Percentiles rank a stretch among this genome's conserved stretches.
phyloP scores from a whole-genome alignment of 2,329 filamentous ascomycete species.

The Acarospora socialis region DNA sequence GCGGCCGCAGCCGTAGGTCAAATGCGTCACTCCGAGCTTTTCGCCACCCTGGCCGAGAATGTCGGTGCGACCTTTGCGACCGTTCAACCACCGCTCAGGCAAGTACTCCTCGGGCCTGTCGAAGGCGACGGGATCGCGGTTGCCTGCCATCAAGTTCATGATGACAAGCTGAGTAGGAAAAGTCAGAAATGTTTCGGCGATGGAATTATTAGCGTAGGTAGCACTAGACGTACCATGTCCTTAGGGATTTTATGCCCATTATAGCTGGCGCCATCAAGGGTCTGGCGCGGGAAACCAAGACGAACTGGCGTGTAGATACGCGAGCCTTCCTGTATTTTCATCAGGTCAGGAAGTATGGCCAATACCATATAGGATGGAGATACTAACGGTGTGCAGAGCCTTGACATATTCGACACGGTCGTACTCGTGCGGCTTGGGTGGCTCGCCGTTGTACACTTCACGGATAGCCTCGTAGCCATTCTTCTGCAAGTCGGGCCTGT shows the following conservation, averaged over 20 bases:
- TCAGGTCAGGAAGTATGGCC: background rate
- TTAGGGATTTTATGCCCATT: conserved; percentile 6
- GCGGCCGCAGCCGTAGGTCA: conserved; percentile 5
- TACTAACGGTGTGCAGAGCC: conserved; percentile 11
- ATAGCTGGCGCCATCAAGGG: conserved; percentile 8
- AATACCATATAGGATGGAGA: background rate
- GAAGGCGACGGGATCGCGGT: conserved; percentile 6
- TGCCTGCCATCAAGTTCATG: conserved; percentile 7
- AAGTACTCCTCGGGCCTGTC: conserved; percentile 5
- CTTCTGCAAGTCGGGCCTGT: conserved; percentile 12
- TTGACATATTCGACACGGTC: conserved; percentile 13
- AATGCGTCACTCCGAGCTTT: conserved; percentile 5
- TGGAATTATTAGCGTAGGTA: no score
- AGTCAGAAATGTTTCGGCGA: background rate
- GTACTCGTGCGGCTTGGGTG: conserved; percentile 11
- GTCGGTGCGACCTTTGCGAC: conserved; percentile 6
- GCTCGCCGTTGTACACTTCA: conserved; percentile 12
- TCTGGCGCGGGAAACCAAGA: conserved; percentile 9
- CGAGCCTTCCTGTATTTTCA: conserved; percentile 8
- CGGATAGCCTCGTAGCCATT: conserved; percentile 11
- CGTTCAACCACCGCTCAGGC: conserved; percentile 6
- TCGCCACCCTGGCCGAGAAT: conserved; percentile 2
- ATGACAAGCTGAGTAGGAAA: conserved; percentile 5
- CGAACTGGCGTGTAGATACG: conserved; percentile 12
- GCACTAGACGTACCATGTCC: conserved; percentile 5